A percentile compares a stretch with the other conserved stretches of the same genome.
phyloP scores from a whole-genome alignment of 208 protist species.

The Strigomonas galati region DNA sequence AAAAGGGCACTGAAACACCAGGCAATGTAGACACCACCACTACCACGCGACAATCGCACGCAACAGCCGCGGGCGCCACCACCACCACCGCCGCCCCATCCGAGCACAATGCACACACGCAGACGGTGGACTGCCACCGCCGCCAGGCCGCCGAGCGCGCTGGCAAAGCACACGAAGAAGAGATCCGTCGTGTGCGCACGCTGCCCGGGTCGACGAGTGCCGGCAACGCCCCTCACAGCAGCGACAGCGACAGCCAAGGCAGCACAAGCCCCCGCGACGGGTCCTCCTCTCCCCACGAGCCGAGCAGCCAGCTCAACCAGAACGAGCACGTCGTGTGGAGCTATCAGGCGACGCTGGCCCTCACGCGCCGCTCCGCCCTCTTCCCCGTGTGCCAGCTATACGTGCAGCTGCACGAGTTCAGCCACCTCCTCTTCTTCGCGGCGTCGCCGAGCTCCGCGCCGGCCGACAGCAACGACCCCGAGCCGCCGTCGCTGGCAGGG shows the following conservation, averaged over 20 bases:
- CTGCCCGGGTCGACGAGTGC: not conserved
- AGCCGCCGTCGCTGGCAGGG: constrained; percentile 9
- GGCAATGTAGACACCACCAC: not conserved
- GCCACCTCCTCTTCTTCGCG: constrained; percentile 2
- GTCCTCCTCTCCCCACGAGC: no score
- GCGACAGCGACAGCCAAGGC: not conserved
- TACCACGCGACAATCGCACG: not conserved
- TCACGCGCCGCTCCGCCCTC: constrained; percentile 10
- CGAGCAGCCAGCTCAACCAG: not conserved
- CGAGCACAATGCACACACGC: not conserved
- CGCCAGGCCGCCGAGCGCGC: no score
- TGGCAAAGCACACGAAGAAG: no score
- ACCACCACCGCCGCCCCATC: not conserved
- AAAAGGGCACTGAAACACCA: not conserved
- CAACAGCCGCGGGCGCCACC: constrained; percentile 1
- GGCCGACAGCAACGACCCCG: constrained; percentile 3
- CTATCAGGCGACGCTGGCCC: constrained; percentile 7
- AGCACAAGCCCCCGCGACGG: not conserved
- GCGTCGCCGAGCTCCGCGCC: not conserved
- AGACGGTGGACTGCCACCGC: not conserved
- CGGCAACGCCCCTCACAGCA: not conserved
- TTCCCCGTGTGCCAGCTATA: constrained; percentile 3
- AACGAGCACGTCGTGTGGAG: constrained; percentile 9
- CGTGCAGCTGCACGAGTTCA: not conserved
- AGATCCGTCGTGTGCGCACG: not conserved